These are phyloP conservation scores for Ophiostoma ulmi DNA, from an alignment of 2,329 filamentous ascomycete species.

Conservation along the genomic window DNA sequence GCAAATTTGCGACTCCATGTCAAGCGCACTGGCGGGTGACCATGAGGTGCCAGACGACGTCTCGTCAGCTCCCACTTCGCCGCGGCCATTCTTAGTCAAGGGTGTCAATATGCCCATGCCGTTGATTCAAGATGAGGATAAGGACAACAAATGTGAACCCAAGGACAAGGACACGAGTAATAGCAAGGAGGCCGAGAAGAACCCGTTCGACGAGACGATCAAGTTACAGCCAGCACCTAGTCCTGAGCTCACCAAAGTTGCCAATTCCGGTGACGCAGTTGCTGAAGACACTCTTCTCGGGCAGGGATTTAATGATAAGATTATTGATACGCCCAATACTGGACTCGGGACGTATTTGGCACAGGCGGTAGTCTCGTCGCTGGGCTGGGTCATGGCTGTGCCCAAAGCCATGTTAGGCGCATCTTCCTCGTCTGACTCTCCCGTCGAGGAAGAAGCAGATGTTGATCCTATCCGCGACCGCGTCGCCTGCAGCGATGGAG, in stretches of 20 bases:
- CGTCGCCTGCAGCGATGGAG: neutral
- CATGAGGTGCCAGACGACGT: neutral
- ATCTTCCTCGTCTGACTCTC: neutral
- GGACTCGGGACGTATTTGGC: neutral
- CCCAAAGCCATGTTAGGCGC: neutral
- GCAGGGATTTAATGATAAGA: neutral
- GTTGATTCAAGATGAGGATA: neutral
- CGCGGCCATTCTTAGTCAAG: neutral
- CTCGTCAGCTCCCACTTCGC: neutral
- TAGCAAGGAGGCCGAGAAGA: neutral
- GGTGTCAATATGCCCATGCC: conserved; percentile 3
- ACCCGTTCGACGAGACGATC: neutral
- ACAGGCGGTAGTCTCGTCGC: neutral
- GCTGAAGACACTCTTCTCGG: neutral
- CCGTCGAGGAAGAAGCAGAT: neutral
- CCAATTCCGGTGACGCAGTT: neutral
- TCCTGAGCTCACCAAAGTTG: neutral
- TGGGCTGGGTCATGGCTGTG: conserved; percentile 5
- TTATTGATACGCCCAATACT: neutral
- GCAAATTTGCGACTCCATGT: neutral
- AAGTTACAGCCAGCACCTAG: neutral
- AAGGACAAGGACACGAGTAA: neutral
- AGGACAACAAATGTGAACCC: neutral
- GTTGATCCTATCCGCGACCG: neutral
- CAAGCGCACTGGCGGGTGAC: neutral